Conservation (phyloP, 805 yeast species). For the Suhomyces tanzawaensis region DNA sequence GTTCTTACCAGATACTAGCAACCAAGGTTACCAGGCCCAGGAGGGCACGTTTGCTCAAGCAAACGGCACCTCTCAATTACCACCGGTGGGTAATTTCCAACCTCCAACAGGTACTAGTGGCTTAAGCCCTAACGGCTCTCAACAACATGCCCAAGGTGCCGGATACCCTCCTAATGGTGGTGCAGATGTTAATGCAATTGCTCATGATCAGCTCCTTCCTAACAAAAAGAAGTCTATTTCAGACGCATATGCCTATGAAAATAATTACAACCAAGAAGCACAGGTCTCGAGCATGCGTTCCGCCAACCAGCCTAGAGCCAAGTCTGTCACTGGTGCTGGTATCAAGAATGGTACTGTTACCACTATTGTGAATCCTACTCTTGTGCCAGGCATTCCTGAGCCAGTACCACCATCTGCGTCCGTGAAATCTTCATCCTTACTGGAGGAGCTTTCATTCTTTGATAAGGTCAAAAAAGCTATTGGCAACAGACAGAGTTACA, state of each 20-base stretch:
- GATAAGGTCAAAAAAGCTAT: constrained; percentile 88
- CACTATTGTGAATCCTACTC: constrained; percentile 51
- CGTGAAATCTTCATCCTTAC: constrained; percentile 56
- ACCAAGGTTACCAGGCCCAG: constrained; percentile 26
- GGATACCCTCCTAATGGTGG: constrained; percentile 3
- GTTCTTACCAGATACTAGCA: constrained; percentile 84
- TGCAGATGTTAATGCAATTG: constrained; percentile 8
- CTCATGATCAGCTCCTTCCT: constrained; percentile 8
- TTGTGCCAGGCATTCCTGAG: constrained; percentile 84
- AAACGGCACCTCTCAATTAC: constrained; percentile 53
- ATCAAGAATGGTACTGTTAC: constrained; percentile 34
- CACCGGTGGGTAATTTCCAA: constrained; percentile 87
- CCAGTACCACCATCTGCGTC: constrained; percentile 55
- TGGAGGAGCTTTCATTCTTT: constrained; percentile 86
- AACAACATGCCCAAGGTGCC: constrained; percentile 17
- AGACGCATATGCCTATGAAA: constrained; percentile 32
- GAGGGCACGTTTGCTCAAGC: constrained; percentile 23
- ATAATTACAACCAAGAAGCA: constrained; percentile 42
- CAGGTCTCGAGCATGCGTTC: constrained; percentile 49
- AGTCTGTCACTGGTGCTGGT: constrained; percentile 3
- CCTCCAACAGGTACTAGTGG: constrained; percentile 48
- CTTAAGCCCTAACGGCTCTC: constrained; percentile 22
- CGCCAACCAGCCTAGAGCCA: constrained; percentile 14
- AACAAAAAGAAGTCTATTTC: constrained; percentile 23
- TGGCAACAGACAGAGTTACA: constrained; percentile 85